Evolutionary conservation across 345 rosid species (phyloP).

Genomic region (Kandelia obovata): DNA sequence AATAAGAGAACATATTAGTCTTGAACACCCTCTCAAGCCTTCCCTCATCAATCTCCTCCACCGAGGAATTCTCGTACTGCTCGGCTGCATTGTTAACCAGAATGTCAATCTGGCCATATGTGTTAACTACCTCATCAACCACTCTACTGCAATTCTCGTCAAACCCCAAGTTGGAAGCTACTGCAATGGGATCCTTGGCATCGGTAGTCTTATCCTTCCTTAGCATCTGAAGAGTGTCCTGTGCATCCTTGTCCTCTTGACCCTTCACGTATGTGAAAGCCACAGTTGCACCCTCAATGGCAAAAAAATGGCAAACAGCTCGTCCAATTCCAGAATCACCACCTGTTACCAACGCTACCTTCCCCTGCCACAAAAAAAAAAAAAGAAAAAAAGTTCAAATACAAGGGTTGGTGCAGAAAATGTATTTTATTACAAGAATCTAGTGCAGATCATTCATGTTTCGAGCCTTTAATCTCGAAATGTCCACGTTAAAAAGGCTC

Average conservation of each 20-base stretch:
- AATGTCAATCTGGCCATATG: slow-evolving; percentile 58
- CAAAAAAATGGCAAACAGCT: slow-evolving; percentile 54
- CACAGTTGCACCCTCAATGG: slow-evolving; percentile 59
- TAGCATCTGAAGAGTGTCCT: slow-evolving; percentile 48
- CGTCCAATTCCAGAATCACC: slow-evolving; percentile 85
- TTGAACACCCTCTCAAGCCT: slow-evolving; percentile 69
- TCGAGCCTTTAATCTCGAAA: too few species aligned
- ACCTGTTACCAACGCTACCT: slow-evolving; percentile 70
- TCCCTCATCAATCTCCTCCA: slow-evolving; percentile 66
- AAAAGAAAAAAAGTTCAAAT: background rate
- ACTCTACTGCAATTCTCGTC: slow-evolving; percentile 66
- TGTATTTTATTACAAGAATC: background rate
- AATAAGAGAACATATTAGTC: slow-evolving; percentile 63
- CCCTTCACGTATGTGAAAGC: slow-evolving; percentile 69
- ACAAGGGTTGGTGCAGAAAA: background rate
- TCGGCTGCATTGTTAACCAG: slow-evolving; percentile 67
- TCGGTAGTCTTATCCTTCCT: slow-evolving; percentile 40
- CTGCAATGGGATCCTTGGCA: slow-evolving; percentile 56
- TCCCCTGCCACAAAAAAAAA: slow-evolving; percentile 42
- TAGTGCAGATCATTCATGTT: too few species aligned
- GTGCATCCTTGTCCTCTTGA: slow-evolving; percentile 67
- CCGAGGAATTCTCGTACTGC: slow-evolving; percentile 41
- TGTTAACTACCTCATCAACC: slow-evolving; percentile 55
- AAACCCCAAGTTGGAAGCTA: slow-evolving; percentile 56
- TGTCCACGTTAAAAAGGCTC: too few species aligned